A percentile compares a stretch with the other conserved stretches of the same genome.
These are phyloP conservation scores for Macadamia integrifolia DNA, from an alignment of 164 flowering plant genomes.

Conservation along the genomic window DNA sequence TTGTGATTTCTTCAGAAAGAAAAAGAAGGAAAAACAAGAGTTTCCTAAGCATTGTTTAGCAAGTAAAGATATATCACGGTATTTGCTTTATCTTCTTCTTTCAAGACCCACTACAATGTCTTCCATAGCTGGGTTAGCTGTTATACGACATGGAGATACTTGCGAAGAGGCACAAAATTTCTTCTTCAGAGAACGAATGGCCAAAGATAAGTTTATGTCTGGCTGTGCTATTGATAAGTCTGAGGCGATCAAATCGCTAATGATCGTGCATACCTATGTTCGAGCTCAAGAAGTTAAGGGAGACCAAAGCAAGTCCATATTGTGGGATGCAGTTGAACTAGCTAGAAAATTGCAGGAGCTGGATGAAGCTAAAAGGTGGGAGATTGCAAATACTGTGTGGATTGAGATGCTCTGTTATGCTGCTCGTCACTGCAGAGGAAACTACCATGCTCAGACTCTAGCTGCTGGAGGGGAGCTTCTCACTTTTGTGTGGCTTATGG, in stretches of 20 bases:
- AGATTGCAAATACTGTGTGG: neutral
- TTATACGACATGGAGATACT: too few species aligned
- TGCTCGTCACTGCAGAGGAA: neutral
- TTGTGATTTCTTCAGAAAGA: neutral
- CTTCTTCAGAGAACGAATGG: neutral
- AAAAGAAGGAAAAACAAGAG: neutral
- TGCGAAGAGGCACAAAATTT: neutral
- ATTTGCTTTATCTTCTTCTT: neutral
- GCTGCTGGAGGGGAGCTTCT: neutral
- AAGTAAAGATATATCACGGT: neutral
- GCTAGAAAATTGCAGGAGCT: neutral
- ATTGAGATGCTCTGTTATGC: neutral
- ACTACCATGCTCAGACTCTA: neutral
- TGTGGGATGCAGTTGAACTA: conserved; percentile 15
- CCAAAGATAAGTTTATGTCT: too few species aligned
- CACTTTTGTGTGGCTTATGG: neutral
- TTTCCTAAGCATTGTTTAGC: too few species aligned
- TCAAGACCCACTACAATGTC: neutral
- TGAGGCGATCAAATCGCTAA: neutral
- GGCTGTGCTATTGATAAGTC: neutral
- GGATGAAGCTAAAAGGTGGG: neutral
- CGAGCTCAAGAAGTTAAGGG: conserved; percentile 25
- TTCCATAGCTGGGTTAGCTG: neutral
- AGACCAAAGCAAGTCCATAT: conserved; percentile 1
- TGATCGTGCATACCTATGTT: conserved; percentile 8